phyloP scores from a whole-genome alignment of 1,139 yeast species.

The Yamadazyma buinensis region DNA sequence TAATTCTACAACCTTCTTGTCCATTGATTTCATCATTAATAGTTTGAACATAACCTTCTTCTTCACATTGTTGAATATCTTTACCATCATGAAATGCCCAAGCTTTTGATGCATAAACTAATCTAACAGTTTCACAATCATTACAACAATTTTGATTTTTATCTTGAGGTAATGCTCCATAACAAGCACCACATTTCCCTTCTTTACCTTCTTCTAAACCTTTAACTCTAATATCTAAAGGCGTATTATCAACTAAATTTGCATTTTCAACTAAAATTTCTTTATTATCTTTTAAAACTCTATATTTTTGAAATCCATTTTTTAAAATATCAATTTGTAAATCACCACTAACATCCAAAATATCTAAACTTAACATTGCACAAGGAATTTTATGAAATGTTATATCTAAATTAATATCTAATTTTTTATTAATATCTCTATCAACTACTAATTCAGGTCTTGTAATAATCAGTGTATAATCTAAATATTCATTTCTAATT shows the following conservation, averaged over 20 bases:
- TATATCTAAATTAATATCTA: slow-evolving; percentile 77
- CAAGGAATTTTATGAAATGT: slow-evolving; percentile 86
- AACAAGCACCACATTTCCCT: slow-evolving; percentile 80
- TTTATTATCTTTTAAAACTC: slow-evolving; percentile 29
- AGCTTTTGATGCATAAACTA: slow-evolving; percentile 69
- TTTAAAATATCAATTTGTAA: slow-evolving; percentile 66
- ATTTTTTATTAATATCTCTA: slow-evolving; percentile 69
- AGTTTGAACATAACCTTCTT: slow-evolving; percentile 72
- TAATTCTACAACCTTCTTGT: slow-evolving; percentile 81
- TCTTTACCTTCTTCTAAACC: slow-evolving; percentile 37
- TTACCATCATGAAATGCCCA: slow-evolving; percentile 94
- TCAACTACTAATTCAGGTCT: slow-evolving; percentile 88
- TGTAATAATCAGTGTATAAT: slow-evolving; percentile 62
- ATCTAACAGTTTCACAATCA: slow-evolving; percentile 74
- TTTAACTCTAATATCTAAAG: slow-evolving; percentile 31
- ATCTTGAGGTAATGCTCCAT: slow-evolving; percentile 73
- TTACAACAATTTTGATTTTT: slow-evolving; percentile 73
- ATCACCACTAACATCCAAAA: slow-evolving; percentile 85
- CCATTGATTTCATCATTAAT: slow-evolving; percentile 51
- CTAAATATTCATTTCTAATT: slow-evolving; percentile 69
- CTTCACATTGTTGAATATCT: slow-evolving; percentile 84
- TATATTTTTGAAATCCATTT: slow-evolving; percentile 67
- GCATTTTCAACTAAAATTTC: slow-evolving; percentile 30
- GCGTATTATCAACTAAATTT: slow-evolving; percentile 23
- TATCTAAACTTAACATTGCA: slow-evolving; percentile 46